Conservation (phyloP, 192 early-diverging fungal species). For the Coemansia sp. region DNA sequence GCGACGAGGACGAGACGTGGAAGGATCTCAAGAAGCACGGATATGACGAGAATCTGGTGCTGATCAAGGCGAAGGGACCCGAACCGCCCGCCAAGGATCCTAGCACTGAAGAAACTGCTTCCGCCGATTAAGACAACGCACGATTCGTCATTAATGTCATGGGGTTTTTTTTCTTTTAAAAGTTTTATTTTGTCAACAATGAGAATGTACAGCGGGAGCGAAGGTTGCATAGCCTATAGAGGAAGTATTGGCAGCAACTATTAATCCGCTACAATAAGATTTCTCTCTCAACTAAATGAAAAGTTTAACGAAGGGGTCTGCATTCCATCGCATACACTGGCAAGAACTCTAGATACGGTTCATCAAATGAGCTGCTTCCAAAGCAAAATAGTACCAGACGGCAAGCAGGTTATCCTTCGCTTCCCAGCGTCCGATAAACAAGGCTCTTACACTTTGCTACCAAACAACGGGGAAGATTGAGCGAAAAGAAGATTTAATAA, state of each 20-base stretch:
- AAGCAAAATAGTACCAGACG: neutral
- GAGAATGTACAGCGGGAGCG: conserved; percentile 33
- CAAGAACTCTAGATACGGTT: neutral
- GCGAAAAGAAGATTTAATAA: conserved; percentile 2
- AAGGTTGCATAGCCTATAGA: conserved; percentile 9
- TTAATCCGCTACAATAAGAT: conserved; percentile 22
- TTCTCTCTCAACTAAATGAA: conserved; percentile 15
- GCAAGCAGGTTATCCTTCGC: conserved; percentile 13
- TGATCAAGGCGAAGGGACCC: neutral
- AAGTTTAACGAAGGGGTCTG: conserved; percentile 2
- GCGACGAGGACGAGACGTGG: conserved; percentile 73
- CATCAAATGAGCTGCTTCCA: neutral
- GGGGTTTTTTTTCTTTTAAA: neutral
- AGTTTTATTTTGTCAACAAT: neutral
- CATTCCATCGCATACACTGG: conserved; percentile 11
- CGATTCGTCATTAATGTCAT: neutral
- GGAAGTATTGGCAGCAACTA: conserved; percentile 2
- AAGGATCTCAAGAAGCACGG: conserved; percentile 69
- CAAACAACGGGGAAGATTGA: no score
- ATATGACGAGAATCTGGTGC: conserved; percentile 33
- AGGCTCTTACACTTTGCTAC: neutral
- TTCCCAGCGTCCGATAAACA: conserved; percentile 9
- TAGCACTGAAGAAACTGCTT: neutral
- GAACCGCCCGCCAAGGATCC: neutral
- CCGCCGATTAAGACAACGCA: neutral